Evolutionary conservation across 108 stramenopile genomes (phyloP).

Genomic region (Pseudonitzschia pungens): DNA sequence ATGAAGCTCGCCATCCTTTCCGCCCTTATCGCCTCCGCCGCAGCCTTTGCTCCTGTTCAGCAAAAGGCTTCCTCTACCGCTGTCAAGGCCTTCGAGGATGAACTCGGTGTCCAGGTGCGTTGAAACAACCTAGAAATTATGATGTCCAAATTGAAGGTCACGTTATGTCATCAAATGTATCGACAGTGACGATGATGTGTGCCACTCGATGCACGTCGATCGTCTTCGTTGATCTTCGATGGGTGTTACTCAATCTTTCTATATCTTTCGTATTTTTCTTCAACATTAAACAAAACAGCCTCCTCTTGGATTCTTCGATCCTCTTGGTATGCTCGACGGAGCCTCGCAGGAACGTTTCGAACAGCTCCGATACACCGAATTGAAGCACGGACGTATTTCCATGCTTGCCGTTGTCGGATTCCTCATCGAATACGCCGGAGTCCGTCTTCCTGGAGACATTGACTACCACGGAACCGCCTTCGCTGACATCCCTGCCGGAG

Average conservation of each 20-base stretch:
- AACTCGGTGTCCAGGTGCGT: constrained; percentile 73
- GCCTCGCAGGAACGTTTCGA: constrained; percentile 52
- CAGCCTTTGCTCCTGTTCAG: constrained; percentile 69
- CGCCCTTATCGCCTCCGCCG: constrained; percentile 51
- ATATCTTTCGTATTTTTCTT: background rate
- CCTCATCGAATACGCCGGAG: constrained; percentile 34
- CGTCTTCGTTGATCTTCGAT: too few species aligned
- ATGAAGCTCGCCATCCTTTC: constrained; percentile 55
- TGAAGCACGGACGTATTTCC: constrained; percentile 86
- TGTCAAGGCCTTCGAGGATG: constrained; percentile 16
- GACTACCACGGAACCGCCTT: constrained; percentile 41
- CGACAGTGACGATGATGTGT: too few species aligned
- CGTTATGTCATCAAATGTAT: too few species aligned
- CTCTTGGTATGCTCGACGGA: constrained; percentile 49
- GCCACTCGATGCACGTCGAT: too few species aligned
- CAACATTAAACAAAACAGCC: constrained; percentile 37
- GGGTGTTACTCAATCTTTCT: background rate
- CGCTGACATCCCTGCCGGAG: constrained; percentile 62
- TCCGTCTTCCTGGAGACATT: constrained; percentile 67
- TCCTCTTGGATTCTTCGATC: constrained; percentile 87
- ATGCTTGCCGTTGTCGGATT: constrained; percentile 81
- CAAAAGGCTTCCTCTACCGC: constrained; percentile 43
- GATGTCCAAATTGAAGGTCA: background rate
- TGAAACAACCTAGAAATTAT: too few species aligned
- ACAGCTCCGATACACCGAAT: constrained; percentile 80